Evolutionary conservation across 495 filamentous ascomycete species (phyloP).

Genomic region (Penicillium herquei): DNA sequence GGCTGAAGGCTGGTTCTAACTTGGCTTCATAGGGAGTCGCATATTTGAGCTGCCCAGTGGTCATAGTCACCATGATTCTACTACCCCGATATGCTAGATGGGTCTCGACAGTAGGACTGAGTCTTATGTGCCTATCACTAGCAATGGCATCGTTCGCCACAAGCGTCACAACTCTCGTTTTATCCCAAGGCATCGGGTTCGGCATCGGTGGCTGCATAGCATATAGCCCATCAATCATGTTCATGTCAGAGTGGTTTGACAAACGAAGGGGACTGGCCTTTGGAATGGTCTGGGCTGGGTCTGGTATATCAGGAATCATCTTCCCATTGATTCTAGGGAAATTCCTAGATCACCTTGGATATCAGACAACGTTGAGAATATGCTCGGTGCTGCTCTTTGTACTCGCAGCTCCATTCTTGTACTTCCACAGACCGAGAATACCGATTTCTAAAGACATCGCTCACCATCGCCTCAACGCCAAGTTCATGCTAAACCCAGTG

Average conservation of each 20-base stretch:
- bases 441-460: conserved; percentile 32
- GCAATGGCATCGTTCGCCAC: conserved; percentile 44
- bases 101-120: conserved; percentile 21
- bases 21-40: conserved; percentile 16
- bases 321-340: conserved; percentile 50
- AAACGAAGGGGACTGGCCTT: conserved; percentile 47
- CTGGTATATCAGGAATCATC: conserved; percentile 36
- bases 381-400: conserved; percentile 47
- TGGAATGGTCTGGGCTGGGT: conserved; percentile 50
- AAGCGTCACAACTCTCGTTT: conserved; percentile 45
- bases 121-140: conserved; percentile 40
- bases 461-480: conserved; percentile 25
- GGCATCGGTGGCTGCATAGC: conserved; percentile 47
- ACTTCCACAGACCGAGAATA: conserved; percentile 54
- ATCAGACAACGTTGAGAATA: conserved; percentile 48
- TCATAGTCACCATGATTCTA: conserved; percentile 22
- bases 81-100: conserved; percentile 18
- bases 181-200: conserved; percentile 51
- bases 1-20: neutral
- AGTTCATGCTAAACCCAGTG: conserved; percentile 42
- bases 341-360: conserved; percentile 49
- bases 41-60: conserved; percentile 20
- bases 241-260: conserved; percentile 55
- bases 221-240: conserved; percentile 48
- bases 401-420: conserved; percentile 52